Percentiles rank a stretch among this genome's conserved stretches.
phyloP scores from a whole-genome alignment of 164 flowering plant genomes.

The Macadamia tetraphylla region DNA sequence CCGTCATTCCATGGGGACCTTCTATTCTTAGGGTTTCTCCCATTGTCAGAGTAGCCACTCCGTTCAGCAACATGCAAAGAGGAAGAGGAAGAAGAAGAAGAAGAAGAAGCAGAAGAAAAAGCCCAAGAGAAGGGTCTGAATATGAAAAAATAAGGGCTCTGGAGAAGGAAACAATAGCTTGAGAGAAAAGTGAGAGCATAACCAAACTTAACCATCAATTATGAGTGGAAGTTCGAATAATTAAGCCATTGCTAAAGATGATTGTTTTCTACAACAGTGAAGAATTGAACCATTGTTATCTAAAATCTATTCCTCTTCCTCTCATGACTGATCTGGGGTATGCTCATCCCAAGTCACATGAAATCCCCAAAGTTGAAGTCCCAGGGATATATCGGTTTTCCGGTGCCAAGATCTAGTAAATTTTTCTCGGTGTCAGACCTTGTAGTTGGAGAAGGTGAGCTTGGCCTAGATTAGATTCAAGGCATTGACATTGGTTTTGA shows the following conservation, averaged over 20 bases:
- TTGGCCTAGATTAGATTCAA: no score
- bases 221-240: conserved; percentile 37
- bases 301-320: no score
- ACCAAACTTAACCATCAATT: conserved; percentile 16
- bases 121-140: conserved; percentile 23
- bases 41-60: conserved; percentile 9
- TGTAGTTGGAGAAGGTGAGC: no score
- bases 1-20: conserved; percentile 12
- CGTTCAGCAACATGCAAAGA: conserved; percentile 21
- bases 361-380: no score
- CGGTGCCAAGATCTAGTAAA: no score
- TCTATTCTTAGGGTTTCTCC: conserved; percentile 8
- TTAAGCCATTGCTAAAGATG: conserved; percentile 25
- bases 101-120: conserved; percentile 2
- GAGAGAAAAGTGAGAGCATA: conserved; percentile 22
- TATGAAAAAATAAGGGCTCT: conserved; percentile 20
- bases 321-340: no score
- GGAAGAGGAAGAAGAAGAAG: conserved; percentile 10
- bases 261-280: no score
- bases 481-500: no score
- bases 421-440: no score
- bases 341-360: no score
- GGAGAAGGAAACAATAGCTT: conserved; percentile 20
- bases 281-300: no score
- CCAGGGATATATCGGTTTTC: no score